These are phyloP conservation scores for Leishmania lainsoni DNA, from an alignment of 208 protist genomes.

Conservation along the genomic window DNA sequence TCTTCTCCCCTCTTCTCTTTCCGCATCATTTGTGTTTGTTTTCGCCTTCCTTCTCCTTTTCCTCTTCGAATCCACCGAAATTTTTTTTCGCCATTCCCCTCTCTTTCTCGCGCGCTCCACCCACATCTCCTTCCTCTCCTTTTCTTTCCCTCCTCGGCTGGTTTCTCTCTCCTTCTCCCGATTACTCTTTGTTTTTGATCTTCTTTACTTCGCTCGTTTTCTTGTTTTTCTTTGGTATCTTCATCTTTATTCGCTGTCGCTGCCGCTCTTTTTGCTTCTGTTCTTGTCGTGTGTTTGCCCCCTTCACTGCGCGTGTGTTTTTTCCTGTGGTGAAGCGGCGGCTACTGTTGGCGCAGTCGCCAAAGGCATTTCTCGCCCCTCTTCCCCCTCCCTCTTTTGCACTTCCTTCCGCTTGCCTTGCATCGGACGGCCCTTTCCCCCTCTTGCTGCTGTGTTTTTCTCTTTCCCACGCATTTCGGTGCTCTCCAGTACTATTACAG, in stretches of 20 bases:
- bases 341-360: background rate
- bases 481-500: background rate
- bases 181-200: background rate
- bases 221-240: background rate
- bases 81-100: background rate
- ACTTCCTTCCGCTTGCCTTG: background rate
- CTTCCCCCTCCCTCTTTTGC: background rate
- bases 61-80: background rate
- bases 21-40: constrained; percentile 1
- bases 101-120: background rate
- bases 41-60: background rate
- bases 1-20: constrained; percentile 10
- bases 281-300: background rate
- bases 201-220: background rate
- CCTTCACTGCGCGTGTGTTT: background rate
- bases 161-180: background rate
- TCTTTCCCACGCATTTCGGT: background rate
- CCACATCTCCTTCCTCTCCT: background rate
- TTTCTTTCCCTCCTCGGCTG: background rate
- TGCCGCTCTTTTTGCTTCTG: background rate
- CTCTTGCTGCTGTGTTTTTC: background rate
- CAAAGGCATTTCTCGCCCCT: background rate
- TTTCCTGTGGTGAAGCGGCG: background rate
- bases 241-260: constrained; percentile 1
- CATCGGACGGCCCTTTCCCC: background rate